Evolutionary conservation across 148 eudicot genomes (phyloP).

Genomic region (Chenopodium formosanum): DNA sequence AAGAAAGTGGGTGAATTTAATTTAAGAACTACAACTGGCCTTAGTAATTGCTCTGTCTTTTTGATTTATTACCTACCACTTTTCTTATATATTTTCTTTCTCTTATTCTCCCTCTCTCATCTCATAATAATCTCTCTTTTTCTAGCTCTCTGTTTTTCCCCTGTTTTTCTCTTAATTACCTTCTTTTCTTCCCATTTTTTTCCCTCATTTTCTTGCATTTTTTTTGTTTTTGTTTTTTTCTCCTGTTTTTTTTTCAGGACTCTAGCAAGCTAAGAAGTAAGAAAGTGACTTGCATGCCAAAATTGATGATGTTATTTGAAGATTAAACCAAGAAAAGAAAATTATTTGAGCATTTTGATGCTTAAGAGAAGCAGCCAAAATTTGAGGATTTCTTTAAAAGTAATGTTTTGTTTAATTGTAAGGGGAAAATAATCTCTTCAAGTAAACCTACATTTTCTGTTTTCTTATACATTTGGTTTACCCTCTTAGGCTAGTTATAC

Average conservation of each 20-base stretch:
- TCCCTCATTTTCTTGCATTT: neutral
- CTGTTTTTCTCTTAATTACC: neutral
- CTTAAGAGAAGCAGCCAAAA: neutral
- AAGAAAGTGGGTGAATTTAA: constrained; percentile 43
- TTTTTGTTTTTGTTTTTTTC: neutral
- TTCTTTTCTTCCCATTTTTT: neutral
- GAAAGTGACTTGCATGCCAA: constrained; percentile 3
- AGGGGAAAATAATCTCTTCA: neutral
- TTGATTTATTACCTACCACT: constrained; percentile 19
- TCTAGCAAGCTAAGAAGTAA: constrained; percentile 13
- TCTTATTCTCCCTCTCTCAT: neutral
- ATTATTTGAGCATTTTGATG: neutral
- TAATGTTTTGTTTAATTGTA: neutral
- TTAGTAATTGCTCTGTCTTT: constrained; percentile 45
- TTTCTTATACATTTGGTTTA: constrained; percentile 32
- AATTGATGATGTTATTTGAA: neutral
- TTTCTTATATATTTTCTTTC: constrained; percentile 20
- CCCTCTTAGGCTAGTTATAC: constrained; percentile 8
- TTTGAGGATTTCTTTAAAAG: neutral
- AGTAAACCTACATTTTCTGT: constrained; percentile 22
- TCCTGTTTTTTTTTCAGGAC: constrained; percentile 11
- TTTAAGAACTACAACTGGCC: constrained; percentile 61
- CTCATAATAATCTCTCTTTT: neutral
- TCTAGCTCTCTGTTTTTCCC: neutral
- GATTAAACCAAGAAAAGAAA: neutral